Evolutionary conservation across 129 eudicot genomes (phyloP), one percentile per base, ranked within the genome.

Genomic region (Apium graveolens): DNA sequence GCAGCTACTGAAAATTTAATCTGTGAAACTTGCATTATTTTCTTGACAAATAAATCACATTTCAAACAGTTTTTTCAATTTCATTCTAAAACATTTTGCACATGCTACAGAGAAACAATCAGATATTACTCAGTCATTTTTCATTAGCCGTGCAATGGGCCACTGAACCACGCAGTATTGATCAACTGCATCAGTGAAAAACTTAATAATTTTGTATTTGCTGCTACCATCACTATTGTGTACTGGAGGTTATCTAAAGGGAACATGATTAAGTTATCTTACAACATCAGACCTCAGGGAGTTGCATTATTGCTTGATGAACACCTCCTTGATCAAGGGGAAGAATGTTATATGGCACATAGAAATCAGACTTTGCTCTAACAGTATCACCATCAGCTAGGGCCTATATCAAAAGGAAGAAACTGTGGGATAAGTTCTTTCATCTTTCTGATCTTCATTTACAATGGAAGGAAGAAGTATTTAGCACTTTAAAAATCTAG

Each of bases 281-380:
- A 78, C 63, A 82, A 81, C 46, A 82, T 71, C 86, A 75, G n/a
- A 95, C 99, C 99, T 95, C 99, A 18, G 96, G 97, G 70, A 95
- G 94, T 84, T 95, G 99, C 99, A 92, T 95, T 41, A 95, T 95
- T 48, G 97, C 90, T 66, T 87, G 99, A 82, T 90, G 92, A 79
- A 86, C 90, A 55, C 97, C 97, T 84, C 96, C 96, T 80, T 87
- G 90, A 87, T 89, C 91, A 83, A 95, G 96, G 73, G 99, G 99
- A 84, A 95, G 97, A 80, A 95, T 90, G 91, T 95, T 95, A 80
- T 87, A 91, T 53, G 89, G 82, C 81, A 88, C 93, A 77, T 82
- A 93, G 73, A 87, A 83, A 51, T 89, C 97, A 17, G 98, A 79
- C 79, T 80, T 82, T 32, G 86, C 84, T 82, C 77, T 83, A 48